These are phyloP conservation scores for Hanseniaspora vineae DNA, from an alignment of 805 yeast species.

Conservation along the genomic window DNA sequence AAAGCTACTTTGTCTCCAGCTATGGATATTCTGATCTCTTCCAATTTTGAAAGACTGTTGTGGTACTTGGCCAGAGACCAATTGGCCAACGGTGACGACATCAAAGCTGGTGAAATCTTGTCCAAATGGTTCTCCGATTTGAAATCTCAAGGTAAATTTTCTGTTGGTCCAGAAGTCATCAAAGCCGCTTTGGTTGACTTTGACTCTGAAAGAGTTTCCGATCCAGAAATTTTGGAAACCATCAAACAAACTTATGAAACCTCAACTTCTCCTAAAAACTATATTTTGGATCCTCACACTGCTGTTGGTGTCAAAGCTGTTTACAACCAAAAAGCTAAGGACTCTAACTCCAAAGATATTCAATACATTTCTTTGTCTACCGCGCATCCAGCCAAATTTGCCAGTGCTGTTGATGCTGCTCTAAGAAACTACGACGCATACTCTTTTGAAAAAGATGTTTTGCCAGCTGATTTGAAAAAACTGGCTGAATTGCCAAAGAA, in stretches of 20 bases:
- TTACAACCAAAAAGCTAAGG: slow-evolving; percentile 42
- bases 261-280: slow-evolving; percentile 43
- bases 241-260: slow-evolving; percentile 54
- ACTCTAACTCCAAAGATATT: slow-evolving; percentile 28
- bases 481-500: slow-evolving; percentile 63
- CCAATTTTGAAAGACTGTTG: slow-evolving; percentile 89
- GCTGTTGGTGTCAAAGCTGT: slow-evolving; percentile 88
- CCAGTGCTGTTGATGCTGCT: slow-evolving; percentile 87
- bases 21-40: slow-evolving; percentile 92
- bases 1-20: slow-evolving; percentile 93
- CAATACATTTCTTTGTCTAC: slow-evolving; percentile 74
- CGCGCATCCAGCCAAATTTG: slow-evolving; percentile 98
- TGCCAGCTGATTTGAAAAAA: slow-evolving; percentile 75
- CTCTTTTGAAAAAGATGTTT: slow-evolving; percentile 75
- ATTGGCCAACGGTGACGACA: slow-evolving; percentile 27
- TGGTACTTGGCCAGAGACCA: slow-evolving; percentile 86
- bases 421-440: slow-evolving; percentile 54
- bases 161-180: slow-evolving; percentile 52
- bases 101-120: slow-evolving; percentile 61
- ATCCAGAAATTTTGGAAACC: slow-evolving; percentile 65
- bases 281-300: slow-evolving; percentile 91
- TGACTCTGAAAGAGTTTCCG: slow-evolving; percentile 67
- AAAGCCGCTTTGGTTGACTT: slow-evolving; percentile 56
- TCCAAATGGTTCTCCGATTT: slow-evolving; percentile 67
- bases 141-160: slow-evolving; percentile 63